Base-by-base conservation (phyloP, 1,139 yeast genomes). In the Fermentozyma sake region DNA sequence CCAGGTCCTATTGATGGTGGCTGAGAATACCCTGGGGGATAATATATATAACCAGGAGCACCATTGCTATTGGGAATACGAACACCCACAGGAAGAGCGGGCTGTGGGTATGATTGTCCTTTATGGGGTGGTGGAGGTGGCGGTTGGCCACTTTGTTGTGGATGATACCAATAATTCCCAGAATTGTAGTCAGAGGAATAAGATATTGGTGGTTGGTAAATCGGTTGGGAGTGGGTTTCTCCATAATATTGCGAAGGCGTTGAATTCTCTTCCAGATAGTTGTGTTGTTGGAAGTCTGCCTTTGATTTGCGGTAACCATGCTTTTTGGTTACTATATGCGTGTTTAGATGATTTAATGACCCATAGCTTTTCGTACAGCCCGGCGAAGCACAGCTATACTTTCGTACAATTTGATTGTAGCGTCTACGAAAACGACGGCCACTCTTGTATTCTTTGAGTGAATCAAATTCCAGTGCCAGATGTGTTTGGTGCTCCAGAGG, bases 311-410 rank as follows among this genome's bases (percentile, higher is more conserved):
- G 71, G 29, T 67, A 68, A 6, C 93, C 93, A 48, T 82, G 93
- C 26, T 70, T 72, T 41, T 82, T 84, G 47, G 82, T 71, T 4
- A 73, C 69, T 12, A 82, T 79, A 49, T 82, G 93, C 9, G 89
- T 82, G 50, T 82, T 82, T 27, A 82, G 58, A 51, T 82, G 93
- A 51, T 82, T 82, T 27, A 82, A 58, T 13, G 86, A 78, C 2
- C 93, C 93, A 48, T 82, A 82, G 27, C 81, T 76, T 53, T 82
- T 82, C 22, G 68, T 58, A 46, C 93, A 82, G 2, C 72, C 74
- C 7, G 71, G 68, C 42, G 45, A 76, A 27, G 70, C 69, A 49
- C 93, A 82, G 26, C 58, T 61, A 53, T 79, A 82, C 23, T 78
- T 58, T 24, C 93, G 63, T 30, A 76, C 76, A 44, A 82, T 79